Conservation (phyloP, 2,329 filamentous ascomycete species). For the Aspergillus novoparasiticus region DNA sequence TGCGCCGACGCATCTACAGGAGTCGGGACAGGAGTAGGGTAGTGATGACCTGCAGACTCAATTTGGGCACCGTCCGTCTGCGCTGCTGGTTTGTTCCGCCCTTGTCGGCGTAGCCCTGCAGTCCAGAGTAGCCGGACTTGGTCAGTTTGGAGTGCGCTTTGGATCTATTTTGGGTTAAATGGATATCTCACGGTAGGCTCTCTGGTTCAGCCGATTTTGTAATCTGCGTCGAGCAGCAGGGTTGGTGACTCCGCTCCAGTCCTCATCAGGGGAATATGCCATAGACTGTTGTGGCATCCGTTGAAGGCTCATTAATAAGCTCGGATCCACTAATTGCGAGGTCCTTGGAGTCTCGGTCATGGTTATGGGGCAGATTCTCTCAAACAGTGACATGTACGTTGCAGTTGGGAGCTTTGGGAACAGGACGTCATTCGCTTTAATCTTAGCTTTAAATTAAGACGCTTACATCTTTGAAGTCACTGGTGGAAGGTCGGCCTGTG, state of each 20-base stretch:
- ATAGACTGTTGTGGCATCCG: background rate
- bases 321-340: background rate
- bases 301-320: background rate
- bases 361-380: no score
- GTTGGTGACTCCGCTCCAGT: slow-evolving; percentile 20
- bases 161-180: background rate
- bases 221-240: slow-evolving; percentile 18
- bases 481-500: background rate
- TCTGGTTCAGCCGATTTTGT: slow-evolving; percentile 28
- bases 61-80: background rate
- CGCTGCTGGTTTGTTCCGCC: background rate
- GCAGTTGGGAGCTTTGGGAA: background rate
- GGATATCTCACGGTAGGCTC: slow-evolving; percentile 18
- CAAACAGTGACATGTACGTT: background rate
- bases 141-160: background rate
- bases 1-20: background rate
- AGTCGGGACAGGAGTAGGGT: background rate
- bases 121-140: background rate
- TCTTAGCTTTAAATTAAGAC: background rate
- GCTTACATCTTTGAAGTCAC: background rate
- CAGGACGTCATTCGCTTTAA: background rate
- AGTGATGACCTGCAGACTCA: background rate
- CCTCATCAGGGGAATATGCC: background rate
- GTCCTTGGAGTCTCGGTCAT: background rate
- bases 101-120: background rate